Conservation (phyloP, 345 rosid genomes). For the Ceriops tagal region DNA sequence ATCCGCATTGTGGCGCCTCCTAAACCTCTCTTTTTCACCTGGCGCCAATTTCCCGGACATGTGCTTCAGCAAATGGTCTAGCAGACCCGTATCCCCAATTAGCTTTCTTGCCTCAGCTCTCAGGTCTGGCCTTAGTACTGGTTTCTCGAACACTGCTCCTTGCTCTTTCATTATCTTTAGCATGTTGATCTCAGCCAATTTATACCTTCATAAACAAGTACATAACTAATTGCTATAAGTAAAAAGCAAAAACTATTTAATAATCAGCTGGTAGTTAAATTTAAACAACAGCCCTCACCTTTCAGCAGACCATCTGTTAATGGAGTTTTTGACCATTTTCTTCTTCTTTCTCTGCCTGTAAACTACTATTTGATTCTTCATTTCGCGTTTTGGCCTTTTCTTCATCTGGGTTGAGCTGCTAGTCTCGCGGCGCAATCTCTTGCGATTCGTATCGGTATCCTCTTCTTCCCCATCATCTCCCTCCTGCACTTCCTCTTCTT, state of each 20-base stretch:
- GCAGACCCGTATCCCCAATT: slow-evolving; percentile 91
- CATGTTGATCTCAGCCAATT: slow-evolving; percentile 79
- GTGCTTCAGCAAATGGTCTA: slow-evolving; percentile 93
- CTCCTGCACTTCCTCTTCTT: slow-evolving; percentile 3
- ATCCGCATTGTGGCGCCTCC: slow-evolving; percentile 83
- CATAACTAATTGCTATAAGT: not conserved
- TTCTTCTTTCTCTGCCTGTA: slow-evolving; percentile 37
- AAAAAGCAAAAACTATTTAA: not conserved
- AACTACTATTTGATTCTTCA: slow-evolving; percentile 35
- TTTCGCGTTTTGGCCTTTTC: slow-evolving; percentile 34
- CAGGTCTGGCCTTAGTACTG: slow-evolving; percentile 70
- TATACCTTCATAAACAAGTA: slow-evolving; percentile 50
- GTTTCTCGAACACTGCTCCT: slow-evolving; percentile 59
- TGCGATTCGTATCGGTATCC: not conserved
- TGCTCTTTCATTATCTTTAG: slow-evolving; percentile 78
- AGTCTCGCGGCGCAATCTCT: slow-evolving; percentile 14
- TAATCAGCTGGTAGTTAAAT: not conserved
- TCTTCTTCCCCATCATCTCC: not conserved
- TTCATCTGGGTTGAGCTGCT: slow-evolving; percentile 20
- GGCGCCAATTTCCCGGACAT: slow-evolving; percentile 96
- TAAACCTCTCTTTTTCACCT: slow-evolving; percentile 78
- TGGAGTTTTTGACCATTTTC: slow-evolving; percentile 34
- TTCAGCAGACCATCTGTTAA: slow-evolving; percentile 71
- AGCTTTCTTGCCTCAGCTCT: slow-evolving; percentile 77
- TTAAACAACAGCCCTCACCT: slow-evolving; percentile 40